A percentile compares a stretch with the other conserved stretches of the same genome.
phyloP scores from a whole-genome alignment of 208 protist genomes.

The Herpetomonas tarakana region DNA sequence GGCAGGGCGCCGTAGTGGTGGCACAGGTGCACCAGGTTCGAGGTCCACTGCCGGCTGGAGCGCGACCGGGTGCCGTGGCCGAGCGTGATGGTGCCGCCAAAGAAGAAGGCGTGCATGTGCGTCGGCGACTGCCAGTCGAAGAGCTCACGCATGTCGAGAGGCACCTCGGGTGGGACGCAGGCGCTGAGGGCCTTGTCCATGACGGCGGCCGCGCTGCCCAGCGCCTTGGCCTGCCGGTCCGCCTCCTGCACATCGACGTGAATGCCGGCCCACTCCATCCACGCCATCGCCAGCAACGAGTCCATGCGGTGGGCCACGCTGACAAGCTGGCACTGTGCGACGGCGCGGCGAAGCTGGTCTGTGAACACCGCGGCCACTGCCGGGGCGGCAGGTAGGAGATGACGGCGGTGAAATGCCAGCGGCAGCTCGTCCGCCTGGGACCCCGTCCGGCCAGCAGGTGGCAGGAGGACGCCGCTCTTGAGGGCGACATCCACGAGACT shows the following conservation, averaged over 20 bases:
- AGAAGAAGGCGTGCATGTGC: constrained; percentile 72
- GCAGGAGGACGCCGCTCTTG: constrained; percentile 54
- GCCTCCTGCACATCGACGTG: constrained; percentile 69
- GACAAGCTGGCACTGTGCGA: constrained; percentile 57
- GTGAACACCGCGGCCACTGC: constrained; percentile 46
- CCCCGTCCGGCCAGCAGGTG: constrained; percentile 49
- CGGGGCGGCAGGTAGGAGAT: constrained; percentile 39
- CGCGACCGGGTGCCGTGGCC: constrained; percentile 24
- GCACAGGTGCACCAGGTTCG: constrained; percentile 77
- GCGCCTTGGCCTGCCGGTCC: constrained; percentile 38
- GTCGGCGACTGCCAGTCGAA: constrained; percentile 82
- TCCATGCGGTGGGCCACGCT: constrained; percentile 79
- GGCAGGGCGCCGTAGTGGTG: constrained; percentile 57
- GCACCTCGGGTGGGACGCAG: constrained; percentile 64
- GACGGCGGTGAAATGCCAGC: constrained; percentile 49
- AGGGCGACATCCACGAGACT: constrained; percentile 46
- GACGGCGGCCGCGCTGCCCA: constrained; percentile 40
- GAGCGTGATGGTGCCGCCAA: constrained; percentile 63
- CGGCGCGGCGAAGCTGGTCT: constrained; percentile 40
- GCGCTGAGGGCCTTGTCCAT: constrained; percentile 56
- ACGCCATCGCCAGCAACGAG: constrained; percentile 68
- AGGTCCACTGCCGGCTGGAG: constrained; percentile 43
- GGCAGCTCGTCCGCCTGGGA: constrained; percentile 40
- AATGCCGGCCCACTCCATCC: constrained; percentile 71
- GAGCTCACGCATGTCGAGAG: constrained; percentile 49